These are phyloP conservation scores for Wickerhamiella sorbophila DNA, from an alignment of 805 yeast species.

Conservation along the genomic window DNA sequence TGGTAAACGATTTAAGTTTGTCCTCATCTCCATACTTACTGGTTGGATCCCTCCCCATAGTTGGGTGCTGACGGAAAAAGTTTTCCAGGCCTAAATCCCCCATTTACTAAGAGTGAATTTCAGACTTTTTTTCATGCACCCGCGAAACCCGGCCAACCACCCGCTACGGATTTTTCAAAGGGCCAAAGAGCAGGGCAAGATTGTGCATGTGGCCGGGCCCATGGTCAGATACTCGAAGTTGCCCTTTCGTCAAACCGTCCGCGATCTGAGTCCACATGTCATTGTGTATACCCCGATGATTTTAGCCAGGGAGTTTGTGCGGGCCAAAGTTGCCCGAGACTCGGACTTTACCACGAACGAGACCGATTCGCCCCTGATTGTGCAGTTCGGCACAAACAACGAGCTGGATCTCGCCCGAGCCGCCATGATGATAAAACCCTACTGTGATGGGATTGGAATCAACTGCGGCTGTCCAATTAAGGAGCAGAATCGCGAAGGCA, in stretches of 20 bases:
- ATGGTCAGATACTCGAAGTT: slow-evolving; percentile 94
- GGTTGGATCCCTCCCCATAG: not conserved
- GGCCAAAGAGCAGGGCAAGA: slow-evolving; percentile 35
- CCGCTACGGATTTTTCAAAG: slow-evolving; percentile 39
- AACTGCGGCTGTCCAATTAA: slow-evolving; percentile 97
- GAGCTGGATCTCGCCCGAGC: slow-evolving; percentile 68
- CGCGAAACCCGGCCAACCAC: slow-evolving; percentile 34
- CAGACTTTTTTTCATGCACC: slow-evolving; percentile 1
- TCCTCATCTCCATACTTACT: slow-evolving; percentile 15
- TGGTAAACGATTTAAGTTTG: slow-evolving; percentile 6
- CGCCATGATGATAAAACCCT: slow-evolving; percentile 79
- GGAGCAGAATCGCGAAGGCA: slow-evolving; percentile 89
- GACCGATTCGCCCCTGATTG: slow-evolving; percentile 56
- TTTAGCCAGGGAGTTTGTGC: slow-evolving; percentile 83
- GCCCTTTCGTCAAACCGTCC: slow-evolving; percentile 70
- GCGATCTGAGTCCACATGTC: slow-evolving; percentile 54
- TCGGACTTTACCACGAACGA: slow-evolving; percentile 76
- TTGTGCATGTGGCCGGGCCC: slow-evolving; percentile 70
- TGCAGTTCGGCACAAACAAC: slow-evolving; percentile 84
- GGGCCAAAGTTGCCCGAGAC: slow-evolving; percentile 64
- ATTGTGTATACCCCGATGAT: slow-evolving; percentile 95
- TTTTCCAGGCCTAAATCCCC: too few species aligned
- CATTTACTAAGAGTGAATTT: too few species aligned
- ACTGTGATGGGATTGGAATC: slow-evolving; percentile 83
- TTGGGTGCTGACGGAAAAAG: not conserved